Percentiles rank a stretch among this genome's conserved stretches.
These are phyloP conservation scores for Lolium multiflorum DNA, from an alignment of 176 grass and related monocot genomes.

Conservation along the genomic window DNA sequence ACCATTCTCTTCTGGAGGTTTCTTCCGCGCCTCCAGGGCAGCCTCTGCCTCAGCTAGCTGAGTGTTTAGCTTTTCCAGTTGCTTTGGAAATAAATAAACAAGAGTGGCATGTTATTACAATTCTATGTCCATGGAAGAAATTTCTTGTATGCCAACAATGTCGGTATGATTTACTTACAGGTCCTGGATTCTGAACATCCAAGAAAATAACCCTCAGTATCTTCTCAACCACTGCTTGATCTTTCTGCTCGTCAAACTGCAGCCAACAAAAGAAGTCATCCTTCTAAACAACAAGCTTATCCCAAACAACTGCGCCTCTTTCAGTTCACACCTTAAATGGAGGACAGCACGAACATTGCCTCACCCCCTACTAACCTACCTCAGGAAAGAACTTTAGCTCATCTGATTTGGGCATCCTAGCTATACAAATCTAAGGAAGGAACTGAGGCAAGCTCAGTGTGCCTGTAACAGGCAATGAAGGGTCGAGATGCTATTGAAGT, in stretches of 20 bases:
- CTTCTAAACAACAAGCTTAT: slow-evolving; percentile 7
- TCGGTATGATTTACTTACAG: slow-evolving; percentile 61
- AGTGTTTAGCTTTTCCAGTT: slow-evolving; percentile 90
- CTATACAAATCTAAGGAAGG: too few species aligned
- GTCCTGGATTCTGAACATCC: slow-evolving; percentile 55
- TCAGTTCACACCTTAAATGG: slow-evolving; percentile 16
- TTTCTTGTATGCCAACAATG: background rate
- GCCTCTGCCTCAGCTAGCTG: slow-evolving; percentile 91
- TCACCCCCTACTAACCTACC: background rate
- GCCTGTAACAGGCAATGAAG: background rate
- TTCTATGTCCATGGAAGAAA: slow-evolving; percentile 4
- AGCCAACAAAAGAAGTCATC: slow-evolving; percentile 36
- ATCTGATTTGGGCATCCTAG: too few species aligned
- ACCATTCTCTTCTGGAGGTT: slow-evolving; percentile 81
- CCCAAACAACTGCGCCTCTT: background rate
- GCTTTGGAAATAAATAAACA: slow-evolving; percentile 57
- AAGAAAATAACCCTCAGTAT: slow-evolving; percentile 94
- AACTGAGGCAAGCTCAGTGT: background rate
- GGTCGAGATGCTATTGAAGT: slow-evolving; percentile 1
- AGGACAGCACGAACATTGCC: slow-evolving; percentile 21
- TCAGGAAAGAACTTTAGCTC: too few species aligned
- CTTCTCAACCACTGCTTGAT: slow-evolving; percentile 86
- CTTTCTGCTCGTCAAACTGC: slow-evolving; percentile 97
- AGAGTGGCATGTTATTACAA: slow-evolving; percentile 4
- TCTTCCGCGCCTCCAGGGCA: slow-evolving; percentile 83